Evolutionary conservation across 2,329 filamentous ascomycete species (phyloP), one percentile per base, ranked within the genome.

Genomic region (Talaromyces albobiverticillius): DNA sequence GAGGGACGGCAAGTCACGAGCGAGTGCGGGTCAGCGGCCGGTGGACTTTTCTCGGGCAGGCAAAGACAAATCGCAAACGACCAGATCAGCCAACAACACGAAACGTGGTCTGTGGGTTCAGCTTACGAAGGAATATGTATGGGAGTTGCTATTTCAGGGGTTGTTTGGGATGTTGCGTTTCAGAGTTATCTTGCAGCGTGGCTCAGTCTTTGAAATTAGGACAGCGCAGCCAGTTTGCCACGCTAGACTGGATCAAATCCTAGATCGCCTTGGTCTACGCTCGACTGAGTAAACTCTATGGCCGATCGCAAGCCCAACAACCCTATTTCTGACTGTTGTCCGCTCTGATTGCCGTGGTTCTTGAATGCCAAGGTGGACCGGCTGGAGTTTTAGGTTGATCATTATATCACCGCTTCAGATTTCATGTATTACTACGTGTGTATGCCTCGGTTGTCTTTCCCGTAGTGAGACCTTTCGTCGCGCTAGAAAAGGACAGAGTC

Each of bases 21-120:
- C 50, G 50, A 46, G 50, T 51, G 40, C 49, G 49, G 49, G 49
- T 46, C 49, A 7, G n/a, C n/a, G n/a, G n/a, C n/a, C n/a, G n/a
- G n/a, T n/a, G n/a, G n/a, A n/a, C 4, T 20, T 14, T 14, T 36
- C 26, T 29, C 26, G 26, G 26, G 31, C 31, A 3, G n/a, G n/a
- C n/a, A n/a, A n/a, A n/a, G n/a, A n/a, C n/a, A n/a, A n/a, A n/a
- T n/a, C n/a, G n/a, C n/a, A n/a, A n/a, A n/a, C n/a, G n/a, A n/a
- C n/a, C n/a, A n/a, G n/a, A n/a, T n/a, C 5, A 34, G 13, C 31
- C 32, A 36, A 38, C 40, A 31, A 26, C 22, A 18, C 47, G n/a
- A 51, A 43, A 36, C 32, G 32, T 29, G 47, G 23, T n/a, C 8
- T 23, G 34, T 36, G 46, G 46, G 34, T 20, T 49, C 11, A 22